Percentiles rank a stretch among this genome's conserved stretches.
Evolutionary conservation across 164 flowering plant species (phyloP).

Genomic region (Protea cynaroides): DNA sequence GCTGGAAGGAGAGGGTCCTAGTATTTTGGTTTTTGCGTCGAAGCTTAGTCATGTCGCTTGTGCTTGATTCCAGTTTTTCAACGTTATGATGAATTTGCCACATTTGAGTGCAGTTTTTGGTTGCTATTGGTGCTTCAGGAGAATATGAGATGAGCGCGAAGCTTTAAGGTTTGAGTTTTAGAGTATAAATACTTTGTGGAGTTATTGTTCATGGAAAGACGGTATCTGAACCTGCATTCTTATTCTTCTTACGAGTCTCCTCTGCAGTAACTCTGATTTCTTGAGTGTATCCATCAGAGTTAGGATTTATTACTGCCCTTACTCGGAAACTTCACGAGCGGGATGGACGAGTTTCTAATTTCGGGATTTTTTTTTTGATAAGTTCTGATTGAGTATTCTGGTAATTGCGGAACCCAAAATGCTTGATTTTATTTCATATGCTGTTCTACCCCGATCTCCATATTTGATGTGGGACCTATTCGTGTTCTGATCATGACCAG

Average conservation of each 20-base stretch:
- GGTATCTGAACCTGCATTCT: too few relatives aligned
- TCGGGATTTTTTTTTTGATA: too few relatives aligned
- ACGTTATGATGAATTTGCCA: not conserved
- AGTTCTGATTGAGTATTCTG: slow-evolving; percentile 5
- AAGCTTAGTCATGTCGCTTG: not conserved
- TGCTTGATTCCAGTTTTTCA: not conserved
- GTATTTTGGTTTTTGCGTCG: not conserved
- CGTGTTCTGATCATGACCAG: slow-evolving; percentile 67
- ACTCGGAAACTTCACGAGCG: not conserved
- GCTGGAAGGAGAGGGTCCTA: not conserved
- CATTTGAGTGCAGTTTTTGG: not conserved
- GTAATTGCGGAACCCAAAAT: slow-evolving; percentile 1
- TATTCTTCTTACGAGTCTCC: not conserved
- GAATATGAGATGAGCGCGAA: not conserved
- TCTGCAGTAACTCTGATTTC: not conserved
- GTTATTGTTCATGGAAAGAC: not conserved
- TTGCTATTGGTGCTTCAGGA: not conserved
- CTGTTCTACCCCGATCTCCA: slow-evolving; percentile 14
- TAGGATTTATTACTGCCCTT: not conserved
- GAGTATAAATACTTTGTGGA: not conserved
- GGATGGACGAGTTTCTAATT: not conserved
- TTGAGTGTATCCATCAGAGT: not conserved
- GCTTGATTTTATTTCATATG: slow-evolving; percentile 19
- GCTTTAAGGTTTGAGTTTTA: slow-evolving; percentile 8
- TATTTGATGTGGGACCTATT: slow-evolving; percentile 16